Base-by-base conservation (phyloP, 169 alveolate genomes). In the Plasmodium ovale region DNA sequence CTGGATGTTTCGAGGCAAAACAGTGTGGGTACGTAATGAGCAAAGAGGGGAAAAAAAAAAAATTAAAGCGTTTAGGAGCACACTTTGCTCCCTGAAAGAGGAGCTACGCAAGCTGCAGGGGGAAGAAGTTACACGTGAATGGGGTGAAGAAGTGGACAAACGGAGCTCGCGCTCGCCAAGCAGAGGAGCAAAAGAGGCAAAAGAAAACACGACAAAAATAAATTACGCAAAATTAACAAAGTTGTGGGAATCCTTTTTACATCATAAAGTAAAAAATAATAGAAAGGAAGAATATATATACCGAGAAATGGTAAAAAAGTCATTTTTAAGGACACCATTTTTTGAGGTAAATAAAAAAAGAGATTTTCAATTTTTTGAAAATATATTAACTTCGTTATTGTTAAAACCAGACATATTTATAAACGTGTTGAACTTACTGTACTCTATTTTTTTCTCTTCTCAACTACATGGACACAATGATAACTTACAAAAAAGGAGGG, bases 281-380 rank as follows among this genome's bases (percentile, higher is more conserved):
- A 10, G 62, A 4, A 53, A 79, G 42, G 89, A 79, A 68, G 79
- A 79, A 51, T 64, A 51, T 64, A 16, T n/a, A 54, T 23, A 29
- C 27, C 19, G 47, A 16, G 82, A 62, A 64, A 64, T 79, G 44
- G 47, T 79, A 68, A 49, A 69, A 64, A 79, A 54, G 9, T 49
- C 25, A n/a, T 79, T 79, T 79, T 67, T 79, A 42, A 79, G 47
- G 29, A 68, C 68, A 9, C 29, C 25, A 27, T 79, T 79, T 64
- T 79, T 79, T 79, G 82, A 68, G 23, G 56, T 64, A 79, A 79
- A 79, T 79, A 79, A 79, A 51, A 79, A 79, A 79, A 79, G 51
- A 64, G 89, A 79, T 53, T 79, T 64, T 42, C 62, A 64, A 54
- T 79, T 79, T 79, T 79, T 79, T 68, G 89, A 79, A 51, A 51